Base-by-base conservation (phyloP, 768 basidiomycete genomes). In the Austroboletus eburneus region DNA sequence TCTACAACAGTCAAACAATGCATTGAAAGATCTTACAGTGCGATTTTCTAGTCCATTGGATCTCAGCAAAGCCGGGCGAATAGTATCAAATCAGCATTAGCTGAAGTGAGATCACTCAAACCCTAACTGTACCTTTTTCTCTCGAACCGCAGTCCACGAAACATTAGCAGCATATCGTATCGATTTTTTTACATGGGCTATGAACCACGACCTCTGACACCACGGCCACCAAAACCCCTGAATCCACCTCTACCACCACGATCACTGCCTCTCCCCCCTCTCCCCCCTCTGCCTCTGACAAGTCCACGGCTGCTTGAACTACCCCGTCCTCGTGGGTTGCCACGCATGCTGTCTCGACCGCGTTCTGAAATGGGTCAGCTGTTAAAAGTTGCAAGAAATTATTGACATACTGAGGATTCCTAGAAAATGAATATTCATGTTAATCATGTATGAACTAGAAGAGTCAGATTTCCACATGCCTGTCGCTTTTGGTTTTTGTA, bases 401-500 rank as follows among this genome's bases (percentile, higher is more conserved):
- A 46, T 39, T 18, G 42, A 33, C 51, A 40, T 44, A 45, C 51
- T 52, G 40, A 40, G 42, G 23, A 54, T 32, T 59, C 73, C 66
- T 69, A 75, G 23, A 47, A 1, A 30, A 25, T 3, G 45, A 35
- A 40, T 27, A 27, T 27, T 20, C 18, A 9, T 21, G 35, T 54
- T 42, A 42, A 36, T 42, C 45, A 43, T 22, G 20, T 45, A 8
- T 42, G 16, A 6, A 34, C 17, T 57, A 34, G 48, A 29, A 48
- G 35, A 43, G 23, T 54, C 22, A 65, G 73, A 44, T 56, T n/a
- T 74, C 77, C 87, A 68, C n/a, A n/a, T n/a, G n/a, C 87, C 90
- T 48, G 69, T 75, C 17, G 76, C 73, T 74, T 96, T 98, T 43
- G 95, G 94, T 72, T 92, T 97, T 8, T 96, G 96, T 51, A 99